Base-by-base conservation (phyloP, 225 moss, liverwort and hornwort species). In the Thuidium tamariscinum region DNA sequence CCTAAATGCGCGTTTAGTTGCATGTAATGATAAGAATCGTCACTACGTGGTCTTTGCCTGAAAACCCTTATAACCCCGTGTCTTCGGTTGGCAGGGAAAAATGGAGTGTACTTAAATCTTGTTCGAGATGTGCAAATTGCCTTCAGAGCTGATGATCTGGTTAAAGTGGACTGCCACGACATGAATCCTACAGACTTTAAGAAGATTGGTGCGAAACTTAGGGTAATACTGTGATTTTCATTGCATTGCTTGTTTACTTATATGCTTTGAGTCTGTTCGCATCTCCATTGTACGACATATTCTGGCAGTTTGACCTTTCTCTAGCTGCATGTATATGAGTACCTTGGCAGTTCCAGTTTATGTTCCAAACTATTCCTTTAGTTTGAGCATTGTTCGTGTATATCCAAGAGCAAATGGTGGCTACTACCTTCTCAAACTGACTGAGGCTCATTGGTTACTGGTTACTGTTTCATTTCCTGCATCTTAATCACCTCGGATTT, bases 151-250 rank as follows among this genome's bases (percentile, higher is more conserved):
- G 97, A 98, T 88, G 95, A 98, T 84, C 89, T 98, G 44, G 97
- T 96, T 42, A 95, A 91, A 92, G 93, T 98, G 77, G 95, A 98
- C 78, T 98, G 97, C 85, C 84, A 89, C 76, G 88, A 84, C 55
- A 87, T 98, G 93, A 92, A 98, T 73, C 86, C 95, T 67, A 95
- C 87, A 37, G 97, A 98, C 85, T 98, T 93, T 83, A 98, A 96
- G 85, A 98, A 98, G 91, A 96, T 98, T 67, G 97, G 97, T 89
- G 97, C 97, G 60, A 98, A 98, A 85, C 89, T 98, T 57, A 95
- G 90, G 97, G 97, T 97, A 79, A 59, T 70, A 51, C 23, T 63
- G 85, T 55, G 49, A 23, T 71, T 65, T 32, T 30, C 74, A 49
- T 75, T 59, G 73, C 74, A 74, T 88, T 22, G 21, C 64, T 49